Conservation (phyloP, 495 filamentous ascomycete species). For the Chaetomium cochliodes region DNA sequence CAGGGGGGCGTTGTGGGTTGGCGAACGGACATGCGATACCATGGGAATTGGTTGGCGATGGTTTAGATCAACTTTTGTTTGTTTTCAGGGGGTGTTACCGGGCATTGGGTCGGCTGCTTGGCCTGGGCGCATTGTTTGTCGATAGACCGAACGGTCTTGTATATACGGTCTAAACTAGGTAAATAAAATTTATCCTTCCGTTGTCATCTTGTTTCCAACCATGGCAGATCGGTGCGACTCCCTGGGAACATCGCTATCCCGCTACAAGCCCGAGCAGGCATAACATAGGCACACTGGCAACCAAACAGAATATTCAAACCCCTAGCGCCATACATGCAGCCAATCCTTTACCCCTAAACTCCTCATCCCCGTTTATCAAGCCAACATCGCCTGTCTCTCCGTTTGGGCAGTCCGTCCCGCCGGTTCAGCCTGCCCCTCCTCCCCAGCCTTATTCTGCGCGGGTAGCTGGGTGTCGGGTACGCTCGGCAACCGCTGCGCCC, state of each 20-base stretch:
- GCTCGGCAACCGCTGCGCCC: conserved; percentile 51
- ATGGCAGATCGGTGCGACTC: not conserved
- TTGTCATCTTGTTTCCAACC: too few relatives aligned
- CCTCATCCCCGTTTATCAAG: conserved; percentile 26
- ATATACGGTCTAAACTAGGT: conserved; percentile 4
- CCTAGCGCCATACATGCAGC: conserved; percentile 18
- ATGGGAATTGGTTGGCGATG: not conserved
- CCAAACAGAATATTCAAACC: not conserved
- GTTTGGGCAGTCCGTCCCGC: conserved; percentile 27
- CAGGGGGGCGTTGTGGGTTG: not conserved
- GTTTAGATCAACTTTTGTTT: conserved; percentile 5
- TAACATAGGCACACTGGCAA: not conserved
- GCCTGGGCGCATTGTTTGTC: not conserved
- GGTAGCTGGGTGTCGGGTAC: conserved; percentile 54
- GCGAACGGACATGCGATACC: not conserved
- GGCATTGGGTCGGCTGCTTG: conserved; percentile 12
- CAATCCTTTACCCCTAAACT: not conserved
- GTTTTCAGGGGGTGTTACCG: conserved; percentile 18
- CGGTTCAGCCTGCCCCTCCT: conserved; percentile 31
- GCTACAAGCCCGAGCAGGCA: not conserved
- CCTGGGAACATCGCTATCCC: not conserved
- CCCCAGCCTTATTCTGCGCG: conserved; percentile 28
- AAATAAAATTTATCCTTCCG: not conserved
- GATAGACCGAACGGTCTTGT: not conserved
- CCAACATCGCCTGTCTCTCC: conserved; percentile 49